These are phyloP conservation scores for Candida sp. DNA, from an alignment of 1,139 yeast genomes.

Conservation along the genomic window DNA sequence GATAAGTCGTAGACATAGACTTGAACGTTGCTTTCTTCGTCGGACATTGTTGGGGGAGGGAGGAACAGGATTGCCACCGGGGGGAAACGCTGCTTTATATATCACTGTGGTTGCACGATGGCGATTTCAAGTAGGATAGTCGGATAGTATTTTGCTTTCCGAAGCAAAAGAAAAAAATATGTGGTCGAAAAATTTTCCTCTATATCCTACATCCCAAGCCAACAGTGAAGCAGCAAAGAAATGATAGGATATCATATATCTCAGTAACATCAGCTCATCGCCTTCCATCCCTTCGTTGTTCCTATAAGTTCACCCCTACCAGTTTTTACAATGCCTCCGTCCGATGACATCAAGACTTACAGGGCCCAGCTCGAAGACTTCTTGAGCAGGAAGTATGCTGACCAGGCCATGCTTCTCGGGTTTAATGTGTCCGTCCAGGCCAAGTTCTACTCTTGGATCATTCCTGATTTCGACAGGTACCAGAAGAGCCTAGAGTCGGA, in stretches of 20 bases:
- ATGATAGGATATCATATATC: not conserved
- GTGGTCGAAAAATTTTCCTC: not conserved
- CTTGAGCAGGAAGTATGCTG: constrained; percentile 35
- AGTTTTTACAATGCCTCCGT: constrained; percentile 9
- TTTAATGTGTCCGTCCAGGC: constrained; percentile 46
- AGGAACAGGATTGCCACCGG: not conserved
- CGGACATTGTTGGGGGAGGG: not conserved
- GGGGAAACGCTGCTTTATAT: not conserved
- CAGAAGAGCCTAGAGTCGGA: constrained; percentile 18
- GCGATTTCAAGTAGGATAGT: not conserved
- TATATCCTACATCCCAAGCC: not conserved
- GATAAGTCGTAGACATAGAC: constrained; percentile 72
- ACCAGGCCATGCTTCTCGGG: constrained; percentile 51
- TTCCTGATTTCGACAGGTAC: constrained; percentile 34
- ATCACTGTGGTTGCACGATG: not conserved
- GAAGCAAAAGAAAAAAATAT: not conserved
- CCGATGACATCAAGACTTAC: constrained; percentile 26
- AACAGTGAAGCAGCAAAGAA: not conserved
- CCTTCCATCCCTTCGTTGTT: not conserved
- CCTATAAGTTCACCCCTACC: not conserved
- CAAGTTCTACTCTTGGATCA: constrained; percentile 43
- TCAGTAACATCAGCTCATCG: not conserved
- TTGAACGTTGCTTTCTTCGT: constrained; percentile 22
- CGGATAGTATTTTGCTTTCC: not conserved
- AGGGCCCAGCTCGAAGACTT: constrained; percentile 34